Conservation (phyloP, 192 early-diverging fungal species). For the Dissophora ornata region DNA sequence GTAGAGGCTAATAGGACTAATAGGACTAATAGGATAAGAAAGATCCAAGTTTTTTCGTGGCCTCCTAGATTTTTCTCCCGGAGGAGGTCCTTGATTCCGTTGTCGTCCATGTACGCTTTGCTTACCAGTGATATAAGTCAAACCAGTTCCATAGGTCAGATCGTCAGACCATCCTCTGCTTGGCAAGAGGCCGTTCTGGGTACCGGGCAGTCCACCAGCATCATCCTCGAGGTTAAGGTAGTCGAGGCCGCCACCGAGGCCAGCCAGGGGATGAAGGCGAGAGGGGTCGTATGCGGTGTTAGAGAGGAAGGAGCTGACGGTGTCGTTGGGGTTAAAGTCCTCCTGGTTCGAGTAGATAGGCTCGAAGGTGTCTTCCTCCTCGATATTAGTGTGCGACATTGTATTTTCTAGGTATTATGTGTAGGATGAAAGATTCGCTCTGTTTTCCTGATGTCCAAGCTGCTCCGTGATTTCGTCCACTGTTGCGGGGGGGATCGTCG, state of each 20-base stretch:
- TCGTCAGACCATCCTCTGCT: constrained; percentile 84
- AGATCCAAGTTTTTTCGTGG: too few relatives aligned
- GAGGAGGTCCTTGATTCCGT: too few relatives aligned
- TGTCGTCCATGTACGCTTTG: too few relatives aligned
- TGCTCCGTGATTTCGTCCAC: too few relatives aligned
- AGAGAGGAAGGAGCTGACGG: constrained; percentile 61
- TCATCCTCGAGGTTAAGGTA: constrained; percentile 63
- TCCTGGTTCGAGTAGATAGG: constrained; percentile 51
- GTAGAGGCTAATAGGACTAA: too few relatives aligned
- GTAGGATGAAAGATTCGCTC: too few relatives aligned
- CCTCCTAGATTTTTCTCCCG: too few relatives aligned
- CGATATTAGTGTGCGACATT: constrained; percentile 48
- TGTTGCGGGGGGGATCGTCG: too few relatives aligned
- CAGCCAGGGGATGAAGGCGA: constrained; percentile 62
- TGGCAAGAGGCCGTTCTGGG: constrained; percentile 65
- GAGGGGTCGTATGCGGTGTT: constrained; percentile 55
- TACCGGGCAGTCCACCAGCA: constrained; percentile 32
- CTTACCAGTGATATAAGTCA: constrained; percentile 77
- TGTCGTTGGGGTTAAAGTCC: constrained; percentile 59
- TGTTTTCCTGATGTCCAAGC: too few relatives aligned
- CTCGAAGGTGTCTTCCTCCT: constrained; percentile 49
- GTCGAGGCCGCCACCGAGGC: constrained; percentile 67
- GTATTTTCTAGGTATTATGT: background rate
- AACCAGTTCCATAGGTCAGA: constrained; percentile 86
- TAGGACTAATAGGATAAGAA: too few relatives aligned